Evolutionary conservation across 1,284 basidiomycete species (phyloP).

Genomic region (Fomitopsis palustris): DNA sequence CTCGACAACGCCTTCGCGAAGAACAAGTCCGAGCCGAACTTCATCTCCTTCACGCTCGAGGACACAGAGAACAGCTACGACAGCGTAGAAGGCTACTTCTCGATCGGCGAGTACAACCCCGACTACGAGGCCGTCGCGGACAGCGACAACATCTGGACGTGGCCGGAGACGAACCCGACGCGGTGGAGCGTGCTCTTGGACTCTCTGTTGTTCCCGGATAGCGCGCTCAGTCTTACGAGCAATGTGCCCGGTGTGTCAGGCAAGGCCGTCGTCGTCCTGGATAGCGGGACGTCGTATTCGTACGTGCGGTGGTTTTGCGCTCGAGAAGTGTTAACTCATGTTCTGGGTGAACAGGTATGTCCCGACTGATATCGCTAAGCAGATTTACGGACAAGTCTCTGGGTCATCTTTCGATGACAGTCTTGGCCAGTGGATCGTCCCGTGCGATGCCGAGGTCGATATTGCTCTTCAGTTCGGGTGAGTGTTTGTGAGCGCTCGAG

Average conservation of each 20-base stretch:
- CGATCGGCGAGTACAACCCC: slow-evolving; percentile 70
- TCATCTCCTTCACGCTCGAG: slow-evolving; percentile 71
- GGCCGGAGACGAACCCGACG: slow-evolving; percentile 54
- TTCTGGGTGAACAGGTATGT: slow-evolving; percentile 47
- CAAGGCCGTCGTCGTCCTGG: slow-evolving; percentile 68
- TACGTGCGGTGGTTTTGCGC: slow-evolving; percentile 32
- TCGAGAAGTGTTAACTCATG: not conserved
- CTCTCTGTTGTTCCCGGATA: slow-evolving; percentile 54
- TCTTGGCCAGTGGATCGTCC: slow-evolving; percentile 62
- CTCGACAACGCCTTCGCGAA: slow-evolving; percentile 71
- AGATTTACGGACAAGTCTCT: slow-evolving; percentile 60
- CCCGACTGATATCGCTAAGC: slow-evolving; percentile 53
- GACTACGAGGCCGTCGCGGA: slow-evolving; percentile 54
- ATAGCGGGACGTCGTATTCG: slow-evolving; percentile 79
- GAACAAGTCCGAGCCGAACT: slow-evolving; percentile 69
- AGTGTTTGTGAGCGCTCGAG: slow-evolving; percentile 19
- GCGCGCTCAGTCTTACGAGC: slow-evolving; percentile 48
- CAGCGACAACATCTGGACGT: slow-evolving; percentile 60
- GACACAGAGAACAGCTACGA: slow-evolving; percentile 46
- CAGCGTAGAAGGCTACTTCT: slow-evolving; percentile 61
- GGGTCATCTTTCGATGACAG: slow-evolving; percentile 53
- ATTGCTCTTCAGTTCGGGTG: slow-evolving; percentile 74
- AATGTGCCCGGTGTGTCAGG: slow-evolving; percentile 51
- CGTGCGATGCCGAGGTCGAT: slow-evolving; percentile 68
- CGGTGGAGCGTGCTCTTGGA: slow-evolving; percentile 78